These are phyloP conservation scores for Firmiana major DNA, from an alignment of 345 rosid genomes.

Conservation along the genomic window DNA sequence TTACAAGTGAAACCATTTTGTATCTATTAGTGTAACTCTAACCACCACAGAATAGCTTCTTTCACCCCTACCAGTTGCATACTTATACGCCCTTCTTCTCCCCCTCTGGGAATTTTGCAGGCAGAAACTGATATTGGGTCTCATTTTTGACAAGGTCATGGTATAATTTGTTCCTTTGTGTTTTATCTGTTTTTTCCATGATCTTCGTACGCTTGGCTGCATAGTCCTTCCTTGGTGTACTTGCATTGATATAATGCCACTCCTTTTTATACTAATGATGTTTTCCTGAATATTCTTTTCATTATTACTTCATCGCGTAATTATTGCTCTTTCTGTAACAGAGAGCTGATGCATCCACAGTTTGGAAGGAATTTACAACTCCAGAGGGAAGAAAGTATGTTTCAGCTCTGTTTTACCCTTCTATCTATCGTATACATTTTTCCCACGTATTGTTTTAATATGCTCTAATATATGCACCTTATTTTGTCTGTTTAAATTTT, in stretches of 20 bases:
- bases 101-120: background rate
- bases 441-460: background rate
- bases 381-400: slow-evolving; percentile 83
- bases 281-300: background rate
- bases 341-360: slow-evolving; percentile 99
- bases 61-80: background rate
- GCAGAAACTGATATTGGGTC: background rate
- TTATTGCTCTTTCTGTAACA: slow-evolving; percentile 30
- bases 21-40: background rate
- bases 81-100: background rate
- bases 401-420: background rate
- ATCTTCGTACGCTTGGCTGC: slow-evolving; percentile 8
- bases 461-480: background rate
- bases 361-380: slow-evolving; percentile 96
- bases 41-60: background rate
- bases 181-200: background rate
- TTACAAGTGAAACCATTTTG: background rate
- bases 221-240: background rate
- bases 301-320: slow-evolving; percentile 17
- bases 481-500: background rate
- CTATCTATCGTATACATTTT: background rate
- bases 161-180: background rate
- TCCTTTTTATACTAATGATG: slow-evolving; percentile 3
- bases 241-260: background rate
- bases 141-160: background rate